Base-by-base conservation (phyloP, 2,329 filamentous ascomycete genomes). In the Arachnopeziza araneosa region DNA sequence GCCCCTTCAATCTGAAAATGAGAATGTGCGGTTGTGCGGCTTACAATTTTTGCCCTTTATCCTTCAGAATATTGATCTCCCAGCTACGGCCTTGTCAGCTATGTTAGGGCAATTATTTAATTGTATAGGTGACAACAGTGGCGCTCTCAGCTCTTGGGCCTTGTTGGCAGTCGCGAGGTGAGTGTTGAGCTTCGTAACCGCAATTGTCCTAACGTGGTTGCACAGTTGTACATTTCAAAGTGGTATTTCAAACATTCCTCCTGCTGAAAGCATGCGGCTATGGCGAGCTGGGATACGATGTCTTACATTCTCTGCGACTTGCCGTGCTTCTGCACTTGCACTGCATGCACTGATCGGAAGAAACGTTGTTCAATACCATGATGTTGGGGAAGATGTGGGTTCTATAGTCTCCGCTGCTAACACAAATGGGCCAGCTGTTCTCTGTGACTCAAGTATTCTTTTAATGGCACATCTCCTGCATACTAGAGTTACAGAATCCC, bases 91-190 rank as follows among this genome's bases (percentile, higher is more conserved):
- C 12, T 75, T 88, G 24, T 73, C 75, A 5, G 77, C 80, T 0
- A 71, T 88, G 3, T 70, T 95, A 2, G 78, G 80, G 9, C 80
- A 82, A 51, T 75, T 96, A 19, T 75, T 80, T 19, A 73, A 76
- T 12, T 79, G 82, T 57, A 83, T 89, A 51, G 80, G 83, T 10
- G 89, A 95, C 69, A 93, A 96, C 68, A 86, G 88, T 65, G 75
- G 77, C 17, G 73, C 75, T 9, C 77, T 87, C 50, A 83, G 87
- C 8, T 90, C 87, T 0, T 99, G 95, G 95, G 88, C 91, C 21
- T 85, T 96, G 78, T 73, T 97, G 56, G 88, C 87, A n/a, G 84
- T 91, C 70, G 80, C 90, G 63, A 90, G 89, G 91, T 93, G 77
- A 70, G 80, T 74, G 24, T 17, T 22, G 22, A 6, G 52, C n/a